Conservation (phyloP, 2,329 filamentous ascomycete species). For the Tetracladium maxilliforme region DNA sequence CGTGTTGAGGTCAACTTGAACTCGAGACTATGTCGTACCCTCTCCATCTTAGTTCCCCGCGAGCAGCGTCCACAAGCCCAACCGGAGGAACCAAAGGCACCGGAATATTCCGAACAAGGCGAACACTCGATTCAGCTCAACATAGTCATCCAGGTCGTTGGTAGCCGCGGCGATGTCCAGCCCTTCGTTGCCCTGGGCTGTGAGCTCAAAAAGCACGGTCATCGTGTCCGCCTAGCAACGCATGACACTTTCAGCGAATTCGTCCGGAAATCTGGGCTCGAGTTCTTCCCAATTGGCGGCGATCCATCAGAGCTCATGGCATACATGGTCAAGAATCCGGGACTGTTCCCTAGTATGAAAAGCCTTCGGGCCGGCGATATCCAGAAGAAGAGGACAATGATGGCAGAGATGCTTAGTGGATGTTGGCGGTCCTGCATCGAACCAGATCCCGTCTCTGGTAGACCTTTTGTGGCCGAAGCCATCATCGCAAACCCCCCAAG, state of each 20-base stretch:
- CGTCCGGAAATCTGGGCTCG: slow-evolving; percentile 32
- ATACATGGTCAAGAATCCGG: slow-evolving; percentile 85
- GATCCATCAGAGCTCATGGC: slow-evolving; percentile 33
- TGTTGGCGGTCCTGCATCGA: slow-evolving; percentile 79
- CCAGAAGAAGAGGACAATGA: slow-evolving; percentile 52
- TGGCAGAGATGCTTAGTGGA: slow-evolving; percentile 61
- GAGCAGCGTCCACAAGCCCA: background rate
- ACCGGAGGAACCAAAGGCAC: background rate
- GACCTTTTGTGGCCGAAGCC: slow-evolving; percentile 49
- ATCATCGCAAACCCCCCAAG: slow-evolving; percentile 69
- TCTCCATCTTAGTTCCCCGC: slow-evolving; percentile 4
- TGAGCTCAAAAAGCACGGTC: slow-evolving; percentile 30
- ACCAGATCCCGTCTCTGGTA: too few relatives aligned
- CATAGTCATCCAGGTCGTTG: slow-evolving; percentile 39
- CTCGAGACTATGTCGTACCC: slow-evolving; percentile 15
- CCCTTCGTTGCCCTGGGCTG: slow-evolving; percentile 42
- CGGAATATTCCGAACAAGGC: slow-evolving; percentile 1
- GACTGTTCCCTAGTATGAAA: slow-evolving; percentile 66
- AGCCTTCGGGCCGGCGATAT: slow-evolving; percentile 62
- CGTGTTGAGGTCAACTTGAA: slow-evolving; percentile 39
- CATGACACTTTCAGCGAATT: slow-evolving; percentile 38
- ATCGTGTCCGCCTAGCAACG: slow-evolving; percentile 41
- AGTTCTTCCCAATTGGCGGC: slow-evolving; percentile 42
- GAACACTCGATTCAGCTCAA: slow-evolving; percentile 18
- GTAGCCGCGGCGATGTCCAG: slow-evolving; percentile 37